Evolutionary conservation across 2,329 filamentous ascomycete genomes (phyloP).

Genomic region (Fusarium sp.): DNA sequence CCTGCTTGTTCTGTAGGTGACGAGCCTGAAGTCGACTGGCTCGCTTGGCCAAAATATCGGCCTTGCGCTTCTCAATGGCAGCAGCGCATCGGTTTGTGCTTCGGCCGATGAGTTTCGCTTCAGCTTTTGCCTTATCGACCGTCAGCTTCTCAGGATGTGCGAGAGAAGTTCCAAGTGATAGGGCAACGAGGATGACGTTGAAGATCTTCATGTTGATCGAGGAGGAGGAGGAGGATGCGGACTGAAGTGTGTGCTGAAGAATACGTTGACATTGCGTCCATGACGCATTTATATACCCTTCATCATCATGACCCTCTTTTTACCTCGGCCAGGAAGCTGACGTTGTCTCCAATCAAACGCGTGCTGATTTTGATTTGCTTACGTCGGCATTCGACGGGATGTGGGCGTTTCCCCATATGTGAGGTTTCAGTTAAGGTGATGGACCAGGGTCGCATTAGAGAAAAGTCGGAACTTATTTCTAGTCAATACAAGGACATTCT

Average conservation of each 20-base stretch:
- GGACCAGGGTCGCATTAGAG: not conserved
- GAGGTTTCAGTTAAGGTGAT: not conserved
- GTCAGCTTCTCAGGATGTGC: not conserved
- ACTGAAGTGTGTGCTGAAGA: not conserved
- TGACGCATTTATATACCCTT: not conserved
- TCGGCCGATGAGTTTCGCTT: constrained; percentile 14
- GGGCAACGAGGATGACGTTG: not conserved
- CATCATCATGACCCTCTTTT: not conserved
- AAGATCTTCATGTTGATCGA: not conserved
- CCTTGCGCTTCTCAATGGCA: constrained; percentile 23
- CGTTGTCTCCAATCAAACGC: not conserved
- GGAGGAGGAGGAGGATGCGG: no score
- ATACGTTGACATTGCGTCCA: not conserved
- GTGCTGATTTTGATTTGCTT: not conserved
- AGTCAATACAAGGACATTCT: not conserved
- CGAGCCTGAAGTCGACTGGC: constrained; percentile 13
- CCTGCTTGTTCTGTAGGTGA: constrained; percentile 1
- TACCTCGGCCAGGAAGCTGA: not conserved
- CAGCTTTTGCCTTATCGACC: not conserved
- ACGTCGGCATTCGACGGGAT: not conserved
- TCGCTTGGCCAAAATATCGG: constrained; percentile 14
- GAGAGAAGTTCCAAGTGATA: not conserved
- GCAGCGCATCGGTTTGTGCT: constrained; percentile 24
- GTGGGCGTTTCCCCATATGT: not conserved
- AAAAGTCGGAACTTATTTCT: not conserved